Base-by-base conservation (phyloP, 768 basidiomycete species). In the Suillus occidentalis region DNA sequence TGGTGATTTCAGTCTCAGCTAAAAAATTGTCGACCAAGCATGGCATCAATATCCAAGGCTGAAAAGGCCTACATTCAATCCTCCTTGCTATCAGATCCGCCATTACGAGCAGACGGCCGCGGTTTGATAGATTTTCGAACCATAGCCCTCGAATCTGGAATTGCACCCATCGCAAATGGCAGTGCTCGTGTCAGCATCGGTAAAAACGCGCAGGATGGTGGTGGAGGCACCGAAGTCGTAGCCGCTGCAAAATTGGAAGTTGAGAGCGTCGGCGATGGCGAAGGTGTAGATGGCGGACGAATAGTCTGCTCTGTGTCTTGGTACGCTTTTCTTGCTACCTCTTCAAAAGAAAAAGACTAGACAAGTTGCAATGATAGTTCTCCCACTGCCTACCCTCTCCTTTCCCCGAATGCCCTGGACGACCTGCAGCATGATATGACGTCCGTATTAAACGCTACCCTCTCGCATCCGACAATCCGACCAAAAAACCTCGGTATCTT, bases 191-290 rank as follows among this genome's bases (percentile, higher is more conserved):
- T 94, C 9, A 85, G 80, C 67, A 84, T 95, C n/a, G 94, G 92
- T 1, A 80, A 81, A 67, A 80, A 78, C 65, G 77, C 82, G 31
- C 79, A 80, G 53, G 82, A 84, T 7, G 87, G 85, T 2, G 87
- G 87, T 0, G 93, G 92, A 0, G 87, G 89, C 0, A 95, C 94
- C 0, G 92, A 94, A 68, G 81, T 94, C 4, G 76, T 94, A 31
- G 92, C 90, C 1, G 92, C 91, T 0, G 82, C 86, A 2, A 92
- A 92, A 70, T 82, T 95, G 0, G 94, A 95, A 70, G 91, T 95
- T 0, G 90, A 90, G 70, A 80, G 80, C 55, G 73, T 88, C 10
- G 76, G 73, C 10, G 68, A 66, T 1, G 80, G 77, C 1, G 83
- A 79, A 13, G 80, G 83, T 0, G 79, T 82, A 12, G 85, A 87